phyloP scores from a whole-genome alignment of 306 rosid genomes.

The Gastrolobium villosum region DNA sequence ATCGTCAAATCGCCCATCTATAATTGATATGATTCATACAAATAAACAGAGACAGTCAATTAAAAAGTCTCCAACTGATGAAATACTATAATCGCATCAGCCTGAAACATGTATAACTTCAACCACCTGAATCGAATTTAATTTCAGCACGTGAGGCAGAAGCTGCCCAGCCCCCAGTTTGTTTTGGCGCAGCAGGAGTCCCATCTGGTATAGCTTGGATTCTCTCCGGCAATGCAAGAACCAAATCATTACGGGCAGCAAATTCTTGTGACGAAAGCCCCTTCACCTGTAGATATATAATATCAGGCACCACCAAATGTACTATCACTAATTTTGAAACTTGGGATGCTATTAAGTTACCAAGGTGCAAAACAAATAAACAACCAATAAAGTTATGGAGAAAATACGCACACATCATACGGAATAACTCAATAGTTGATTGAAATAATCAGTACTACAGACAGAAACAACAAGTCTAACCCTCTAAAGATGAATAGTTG shows the following conservation, averaged over 20 bases:
- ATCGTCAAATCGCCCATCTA: constrained; percentile 87
- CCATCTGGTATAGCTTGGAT: constrained; percentile 98
- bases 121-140: constrained; percentile 91
- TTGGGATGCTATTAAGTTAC: background rate
- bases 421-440: background rate
- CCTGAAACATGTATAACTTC: constrained; percentile 8
- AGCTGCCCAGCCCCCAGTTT: constrained; percentile 88
- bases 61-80: background rate
- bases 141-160: constrained; percentile 90
- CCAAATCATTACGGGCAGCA: constrained; percentile 97
- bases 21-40: constrained; percentile 45
- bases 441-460: background rate
- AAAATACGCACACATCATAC: constrained; percentile 4
- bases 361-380: background rate
- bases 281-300: constrained; percentile 66
- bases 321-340: background rate
- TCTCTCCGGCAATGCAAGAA: constrained; percentile 94
- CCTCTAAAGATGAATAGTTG: constrained; percentile 1
- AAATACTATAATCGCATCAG: constrained; percentile 10
- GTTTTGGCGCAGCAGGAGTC: constrained; percentile 77
- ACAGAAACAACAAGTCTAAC: constrained; percentile 8
- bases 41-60: constrained; percentile 6
- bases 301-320: constrained; percentile 25
- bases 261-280: constrained; percentile 93
- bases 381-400: background rate